These are phyloP conservation scores for Suillus luteus DNA, from an alignment of 768 basidiomycete genomes.

Conservation along the genomic window DNA sequence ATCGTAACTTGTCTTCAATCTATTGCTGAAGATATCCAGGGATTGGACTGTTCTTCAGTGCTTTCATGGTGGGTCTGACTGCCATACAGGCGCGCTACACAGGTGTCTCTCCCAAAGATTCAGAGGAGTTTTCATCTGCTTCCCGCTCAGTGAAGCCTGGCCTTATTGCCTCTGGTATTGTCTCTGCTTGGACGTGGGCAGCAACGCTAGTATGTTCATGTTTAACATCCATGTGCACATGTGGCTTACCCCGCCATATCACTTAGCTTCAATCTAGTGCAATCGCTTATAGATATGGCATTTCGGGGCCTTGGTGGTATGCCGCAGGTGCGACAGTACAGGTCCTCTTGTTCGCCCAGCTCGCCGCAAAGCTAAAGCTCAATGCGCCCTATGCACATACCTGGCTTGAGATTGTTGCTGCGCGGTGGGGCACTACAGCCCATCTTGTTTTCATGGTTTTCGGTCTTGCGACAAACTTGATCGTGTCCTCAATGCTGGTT, in stretches of 20 bases:
- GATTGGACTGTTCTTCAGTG: conserved; percentile 87
- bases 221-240: not conserved
- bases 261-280: conserved; percentile 74
- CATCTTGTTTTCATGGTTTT: conserved; percentile 91
- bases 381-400: conserved; percentile 89
- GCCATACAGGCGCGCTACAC: conserved; percentile 86
- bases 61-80: conserved; percentile 76
- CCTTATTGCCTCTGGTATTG: conserved; percentile 89
- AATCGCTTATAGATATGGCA: conserved; percentile 82
- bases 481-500: conserved; percentile 86
- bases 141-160: conserved; percentile 88
- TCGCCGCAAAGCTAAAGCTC: conserved; percentile 89
- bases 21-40: conserved; percentile 42
- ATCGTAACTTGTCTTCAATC: conserved; percentile 5
- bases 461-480: conserved; percentile 88
- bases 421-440: conserved; percentile 77
- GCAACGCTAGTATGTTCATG: conserved; percentile 59
- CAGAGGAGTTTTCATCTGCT: conserved; percentile 84
- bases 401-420: conserved; percentile 84
- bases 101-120: conserved; percentile 70
- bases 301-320: conserved; percentile 90
- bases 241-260: conserved; percentile 14
- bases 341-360: conserved; percentile 87
- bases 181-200: conserved; percentile 92
- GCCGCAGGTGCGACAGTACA: conserved; percentile 88